These are phyloP conservation scores for Phytophthora nicotianae DNA, from an alignment of 352 stramenopile genomes.

Conservation along the genomic window DNA sequence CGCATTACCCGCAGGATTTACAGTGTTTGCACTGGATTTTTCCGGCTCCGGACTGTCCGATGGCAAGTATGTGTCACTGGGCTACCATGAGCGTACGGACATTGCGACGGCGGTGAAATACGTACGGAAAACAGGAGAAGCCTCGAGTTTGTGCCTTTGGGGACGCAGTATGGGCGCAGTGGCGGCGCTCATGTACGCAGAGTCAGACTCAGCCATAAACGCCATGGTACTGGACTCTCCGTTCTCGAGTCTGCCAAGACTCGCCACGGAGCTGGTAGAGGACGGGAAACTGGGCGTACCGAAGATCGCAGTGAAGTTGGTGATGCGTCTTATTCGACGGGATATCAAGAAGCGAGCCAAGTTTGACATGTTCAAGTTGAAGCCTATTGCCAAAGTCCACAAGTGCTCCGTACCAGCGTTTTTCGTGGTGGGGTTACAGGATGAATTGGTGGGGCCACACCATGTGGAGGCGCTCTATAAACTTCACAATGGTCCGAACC, in stretches of 20 bases:
- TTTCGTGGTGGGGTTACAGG: constrained; percentile 76
- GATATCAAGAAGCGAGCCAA: constrained; percentile 84
- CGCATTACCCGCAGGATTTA: constrained; percentile 77
- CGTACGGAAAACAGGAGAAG: constrained; percentile 52
- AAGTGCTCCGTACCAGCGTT: constrained; percentile 80
- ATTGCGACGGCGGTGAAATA: constrained; percentile 79
- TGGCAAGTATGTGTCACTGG: constrained; percentile 86
- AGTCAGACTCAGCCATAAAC: constrained; percentile 61
- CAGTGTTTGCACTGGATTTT: constrained; percentile 85
- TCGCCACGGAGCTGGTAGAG: constrained; percentile 79
- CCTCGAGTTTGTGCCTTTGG: constrained; percentile 75
- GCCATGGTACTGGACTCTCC: constrained; percentile 86
- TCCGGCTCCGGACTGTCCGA: constrained; percentile 74
- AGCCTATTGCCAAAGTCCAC: constrained; percentile 73
- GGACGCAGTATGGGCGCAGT: constrained; percentile 84
- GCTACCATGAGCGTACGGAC: constrained; percentile 77
- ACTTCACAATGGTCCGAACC: constrained; percentile 76
- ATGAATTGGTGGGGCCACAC: constrained; percentile 81
- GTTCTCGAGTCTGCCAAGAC: constrained; percentile 75
- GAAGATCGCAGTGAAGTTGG: constrained; percentile 81
- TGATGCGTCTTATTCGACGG: constrained; percentile 79
- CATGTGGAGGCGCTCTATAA: constrained; percentile 78
- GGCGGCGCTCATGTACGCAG: constrained; percentile 68
- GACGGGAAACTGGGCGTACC: constrained; percentile 83
- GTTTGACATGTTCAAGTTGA: constrained; percentile 91